Base-by-base conservation (phyloP, 345 rosid genomes). In the Syzygium jambos region DNA sequence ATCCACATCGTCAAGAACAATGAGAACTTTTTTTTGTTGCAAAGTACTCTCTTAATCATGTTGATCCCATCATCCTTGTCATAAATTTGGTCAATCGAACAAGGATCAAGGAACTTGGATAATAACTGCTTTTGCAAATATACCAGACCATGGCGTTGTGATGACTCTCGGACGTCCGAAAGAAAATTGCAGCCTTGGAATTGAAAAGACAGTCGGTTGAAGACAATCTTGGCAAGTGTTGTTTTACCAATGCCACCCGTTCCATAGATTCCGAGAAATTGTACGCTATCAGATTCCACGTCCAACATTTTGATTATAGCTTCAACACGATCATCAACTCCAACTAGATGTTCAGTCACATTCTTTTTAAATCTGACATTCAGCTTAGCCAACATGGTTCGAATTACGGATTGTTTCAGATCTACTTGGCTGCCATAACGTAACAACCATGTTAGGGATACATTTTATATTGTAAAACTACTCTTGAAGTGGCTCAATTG, bases 281-380 rank as follows among this genome's bases (percentile, higher is more conserved):
- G 73, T 0, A n/a, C 2, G 0, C 34, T 1, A n/a, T 0, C 0
- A 0, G 34, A 6, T 61, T 0, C 0, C 73, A n/a, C 0, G 1
- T 61, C 2, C 73, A 61, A n/a, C 34, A 13, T n/a, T 13, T 13
- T 1, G 19, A 61, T 61, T 6, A 61, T 61, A 13, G 9, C 73
- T 61, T 6, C 34, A 0, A 0, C 73, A 13, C 0, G 34, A n/a
- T n/a, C 0, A 0, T n/a, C 73, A 61, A 61, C 9, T 12, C 73
- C 73, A 6, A 61, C 73, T 13, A 13, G 17, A 1, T 61, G 0
- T 61, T 61, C 7, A 5, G 46, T 5, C 46, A 43, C 54, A 52
- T 4, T 52, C 54, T 52, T 52, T 52, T 52, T 52, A 52, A 1
- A 15, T 52, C 21, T 1, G 17, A 6, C 54, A 52, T 52, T 52